Evolutionary conservation across 2,329 filamentous ascomycete species (phyloP).

Genomic region (Diaporthe australafricana): DNA sequence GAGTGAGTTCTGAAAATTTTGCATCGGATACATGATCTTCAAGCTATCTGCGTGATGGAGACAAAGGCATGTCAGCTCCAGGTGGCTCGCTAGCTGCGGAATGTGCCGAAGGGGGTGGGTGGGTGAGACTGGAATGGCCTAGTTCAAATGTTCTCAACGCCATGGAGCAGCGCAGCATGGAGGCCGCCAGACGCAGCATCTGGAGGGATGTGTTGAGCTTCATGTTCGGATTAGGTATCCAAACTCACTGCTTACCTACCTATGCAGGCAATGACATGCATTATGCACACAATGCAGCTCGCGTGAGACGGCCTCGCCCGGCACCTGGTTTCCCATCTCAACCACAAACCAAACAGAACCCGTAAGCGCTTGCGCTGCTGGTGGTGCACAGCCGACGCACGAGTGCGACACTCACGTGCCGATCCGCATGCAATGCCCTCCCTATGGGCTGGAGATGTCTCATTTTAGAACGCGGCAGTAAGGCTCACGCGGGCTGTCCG

Average conservation of each 20-base stretch:
- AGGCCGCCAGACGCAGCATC: background rate
- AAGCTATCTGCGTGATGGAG: no score
- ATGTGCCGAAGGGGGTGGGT: background rate
- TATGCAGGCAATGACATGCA: background rate
- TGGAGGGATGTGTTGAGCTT: no score
- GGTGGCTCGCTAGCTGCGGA: background rate
- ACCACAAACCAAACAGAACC: background rate
- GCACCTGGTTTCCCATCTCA: background rate
- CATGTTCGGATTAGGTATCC: no score
- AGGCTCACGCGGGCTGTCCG: background rate
- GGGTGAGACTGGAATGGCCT: background rate
- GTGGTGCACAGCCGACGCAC: background rate
- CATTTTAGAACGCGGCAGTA: background rate
- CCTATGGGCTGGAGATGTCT: background rate
- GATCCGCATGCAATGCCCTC: background rate
- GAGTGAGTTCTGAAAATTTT: no score
- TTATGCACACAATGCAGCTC: background rate
- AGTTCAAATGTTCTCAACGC: background rate
- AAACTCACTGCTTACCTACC: no score
- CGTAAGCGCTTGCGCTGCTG: constrained; percentile 6
- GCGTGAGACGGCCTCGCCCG: background rate
- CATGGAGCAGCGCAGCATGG: background rate
- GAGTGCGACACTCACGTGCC: constrained; percentile 13
- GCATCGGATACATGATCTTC: background rate
- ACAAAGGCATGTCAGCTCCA: background rate